Base-by-base conservation (phyloP, 192 early-diverging fungal species). In the Obelidium mucronatum region DNA sequence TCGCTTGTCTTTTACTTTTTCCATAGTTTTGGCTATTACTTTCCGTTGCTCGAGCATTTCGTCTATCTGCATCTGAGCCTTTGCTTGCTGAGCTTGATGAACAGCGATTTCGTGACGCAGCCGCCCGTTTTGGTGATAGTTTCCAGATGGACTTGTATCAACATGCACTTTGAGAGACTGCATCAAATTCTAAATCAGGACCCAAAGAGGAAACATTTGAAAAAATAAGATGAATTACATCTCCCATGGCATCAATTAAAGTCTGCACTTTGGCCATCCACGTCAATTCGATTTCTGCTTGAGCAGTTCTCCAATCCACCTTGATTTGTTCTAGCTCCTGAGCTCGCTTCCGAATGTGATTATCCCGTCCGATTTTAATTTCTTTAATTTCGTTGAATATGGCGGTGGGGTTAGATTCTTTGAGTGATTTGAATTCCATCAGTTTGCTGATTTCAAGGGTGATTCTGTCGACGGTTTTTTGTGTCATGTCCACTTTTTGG, bases 221-320 rank as follows among this genome's bases (percentile, higher is more conserved):
- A 65, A 11, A 15, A 40, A 35, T 11, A 39, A 11, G 33, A 36
- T 36, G 13, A n/a, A 53, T 22, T 28, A 73, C 71, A 34, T 62
- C 51, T 54, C 76, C 67, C 76, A 77, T 77, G 8, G 34, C 35
- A 40, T 77, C 76, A 40, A 77, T 71, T 13, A 77, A 37, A 22
- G 67, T 37, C 36, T 77, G 39, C 8, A 77, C 76, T 35, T 68
- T 56, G 11, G 63, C 44, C 71, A 75, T 79, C 65, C 72, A 75
- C 0, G 78, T 79, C 28, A 33, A 8, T 51, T 79, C 78, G 30
- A 75, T 74, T 15, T 74, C 78, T 22, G 51, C 74, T 40, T 79
- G 78, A 28, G 74, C 78, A 6, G 34, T 48, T 48, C 68, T 48
- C 78, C 78, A 79, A 22, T 39, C 42, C 0, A 33, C 30, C 28